Evolutionary conservation across 495 filamentous ascomycete genomes (phyloP), one percentile per base, ranked within the genome.

Genomic region (Lichina pygmaea): DNA sequence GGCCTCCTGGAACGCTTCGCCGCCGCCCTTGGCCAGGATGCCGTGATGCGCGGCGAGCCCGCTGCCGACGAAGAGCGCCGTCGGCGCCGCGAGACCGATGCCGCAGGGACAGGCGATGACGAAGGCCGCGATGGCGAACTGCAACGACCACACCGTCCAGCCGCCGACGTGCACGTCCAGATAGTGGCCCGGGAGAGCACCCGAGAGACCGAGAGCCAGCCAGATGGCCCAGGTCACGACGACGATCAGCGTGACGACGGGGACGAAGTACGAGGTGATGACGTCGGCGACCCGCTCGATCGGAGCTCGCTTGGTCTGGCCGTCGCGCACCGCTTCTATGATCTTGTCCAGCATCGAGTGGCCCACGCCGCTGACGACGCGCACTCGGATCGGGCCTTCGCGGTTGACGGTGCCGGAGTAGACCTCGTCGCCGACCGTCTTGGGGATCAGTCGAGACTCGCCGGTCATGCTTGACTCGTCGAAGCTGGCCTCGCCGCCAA

Each of bases 91-190:
- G 30, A 95, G 74, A 2, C 77, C 86, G 42, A 95, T 71, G 15
- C 86, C 89, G 51, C 86, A 95, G 10, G 86, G 86, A 57, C 86
- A 95, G 6, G 86, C 86, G 34, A 94, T 77, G 33, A 95, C 82
- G 58, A 94, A 94, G 3, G 93, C 86, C 5, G 89, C 73, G 49
- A 94, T 93, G 0, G 86, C 81, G 55, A 95, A 95, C 45, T 86
- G 75, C 36, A 95, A 62, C 15, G 81, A 78, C 71, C 85, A 95
- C 13, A 81, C 76, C 0, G 78, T 66, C 82, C 85, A 93, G 11
- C 81, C 78, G 24, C 81, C 83, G 16, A 71, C 65, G 6, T 69
- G 62, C 34, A 62, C 56, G 42, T 78, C 75, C 8, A 81, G 66
- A 52, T 76, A 93, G 48, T 75, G 66, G 2, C 47, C 51, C 0